phyloP scores from a whole-genome alignment of 176 grass and related monocot species.

The Otatea glauca region DNA sequence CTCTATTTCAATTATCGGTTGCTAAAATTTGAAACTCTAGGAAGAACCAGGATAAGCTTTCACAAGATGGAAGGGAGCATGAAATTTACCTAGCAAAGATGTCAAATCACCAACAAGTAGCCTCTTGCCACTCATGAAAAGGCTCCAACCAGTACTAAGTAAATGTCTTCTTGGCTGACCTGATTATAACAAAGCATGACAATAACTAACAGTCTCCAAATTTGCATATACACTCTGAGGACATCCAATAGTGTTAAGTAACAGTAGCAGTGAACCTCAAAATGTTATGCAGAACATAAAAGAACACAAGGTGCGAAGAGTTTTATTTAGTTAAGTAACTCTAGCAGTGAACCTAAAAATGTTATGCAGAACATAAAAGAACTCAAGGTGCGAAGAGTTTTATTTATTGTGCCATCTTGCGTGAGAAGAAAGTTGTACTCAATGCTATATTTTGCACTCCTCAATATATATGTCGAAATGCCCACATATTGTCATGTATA shows the following conservation, averaged over 20 bases:
- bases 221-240: not conserved
- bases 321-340: too few species aligned
- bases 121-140: slow-evolving; percentile 93
- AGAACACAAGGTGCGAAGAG: not conserved
- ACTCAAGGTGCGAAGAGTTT: too few species aligned
- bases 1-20: too few species aligned
- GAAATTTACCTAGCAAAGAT: slow-evolving; percentile 98
- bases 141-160: slow-evolving; percentile 90
- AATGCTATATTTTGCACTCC: slow-evolving; percentile 44
- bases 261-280: not conserved
- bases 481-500: slow-evolving; percentile 91
- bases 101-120: slow-evolving; percentile 90
- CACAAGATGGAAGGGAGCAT: too few species aligned
- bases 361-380: too few species aligned
- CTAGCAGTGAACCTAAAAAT: too few species aligned
- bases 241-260: not conserved
- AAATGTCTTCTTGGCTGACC: too few species aligned
- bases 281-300: not conserved
- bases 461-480: slow-evolving; percentile 97
- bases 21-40: slow-evolving; percentile 16
- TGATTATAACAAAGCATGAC: slow-evolving; percentile 46
- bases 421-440: not conserved
- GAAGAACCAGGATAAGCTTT: too few species aligned
- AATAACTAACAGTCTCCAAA: slow-evolving; percentile 36
- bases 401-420: not conserved